A percentile compares a stretch with the other conserved stretches of the same genome.
Evolutionary conservation across 2,329 filamentous ascomycete species (phyloP).

Genomic region (Aspergillus carbonarius): DNA sequence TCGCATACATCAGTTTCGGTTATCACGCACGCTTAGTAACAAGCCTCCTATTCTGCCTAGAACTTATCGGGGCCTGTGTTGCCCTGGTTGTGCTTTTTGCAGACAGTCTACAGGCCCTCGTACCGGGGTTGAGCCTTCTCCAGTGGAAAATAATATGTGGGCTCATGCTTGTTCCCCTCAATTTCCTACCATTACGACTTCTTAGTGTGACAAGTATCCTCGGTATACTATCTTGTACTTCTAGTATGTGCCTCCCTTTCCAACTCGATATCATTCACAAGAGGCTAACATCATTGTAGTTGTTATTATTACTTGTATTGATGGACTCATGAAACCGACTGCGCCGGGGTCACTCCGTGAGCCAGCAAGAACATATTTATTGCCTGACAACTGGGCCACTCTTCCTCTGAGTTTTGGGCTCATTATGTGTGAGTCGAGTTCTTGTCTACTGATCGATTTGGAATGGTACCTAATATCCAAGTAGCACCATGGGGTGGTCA

Average conservation of each 20-base stretch:
- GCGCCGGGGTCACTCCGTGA: constrained; percentile 78
- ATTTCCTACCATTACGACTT: constrained; percentile 77
- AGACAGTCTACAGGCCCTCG: constrained; percentile 77
- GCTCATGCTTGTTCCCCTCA: constrained; percentile 73
- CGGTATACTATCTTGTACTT: constrained; percentile 86
- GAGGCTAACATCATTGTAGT: constrained; percentile 55
- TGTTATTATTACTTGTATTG: constrained; percentile 76
- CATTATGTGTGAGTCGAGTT: constrained; percentile 64
- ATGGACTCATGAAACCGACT: constrained; percentile 80
- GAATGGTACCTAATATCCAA: constrained; percentile 7
- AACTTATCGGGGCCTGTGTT: constrained; percentile 84
- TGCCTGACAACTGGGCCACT: constrained; percentile 82
- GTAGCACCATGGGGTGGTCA: constrained; percentile 67
- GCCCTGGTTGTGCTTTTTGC: constrained; percentile 90
- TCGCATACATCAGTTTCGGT: constrained; percentile 89
- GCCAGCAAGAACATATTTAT: constrained; percentile 75
- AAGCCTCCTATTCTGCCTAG: constrained; percentile 82
- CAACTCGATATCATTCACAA: constrained; percentile 2
- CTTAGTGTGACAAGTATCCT: constrained; percentile 89
- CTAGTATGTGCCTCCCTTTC: constrained; percentile 63
- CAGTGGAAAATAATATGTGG: constrained; percentile 87
- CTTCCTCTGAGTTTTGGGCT: constrained; percentile 86
- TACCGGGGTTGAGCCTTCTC: constrained; percentile 67
- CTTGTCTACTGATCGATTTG: not conserved
- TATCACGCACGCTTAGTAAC: constrained; percentile 75